Evolutionary conservation across 1,284 basidiomycete species (phyloP).

Genomic region (Sporisorium exsertum): DNA sequence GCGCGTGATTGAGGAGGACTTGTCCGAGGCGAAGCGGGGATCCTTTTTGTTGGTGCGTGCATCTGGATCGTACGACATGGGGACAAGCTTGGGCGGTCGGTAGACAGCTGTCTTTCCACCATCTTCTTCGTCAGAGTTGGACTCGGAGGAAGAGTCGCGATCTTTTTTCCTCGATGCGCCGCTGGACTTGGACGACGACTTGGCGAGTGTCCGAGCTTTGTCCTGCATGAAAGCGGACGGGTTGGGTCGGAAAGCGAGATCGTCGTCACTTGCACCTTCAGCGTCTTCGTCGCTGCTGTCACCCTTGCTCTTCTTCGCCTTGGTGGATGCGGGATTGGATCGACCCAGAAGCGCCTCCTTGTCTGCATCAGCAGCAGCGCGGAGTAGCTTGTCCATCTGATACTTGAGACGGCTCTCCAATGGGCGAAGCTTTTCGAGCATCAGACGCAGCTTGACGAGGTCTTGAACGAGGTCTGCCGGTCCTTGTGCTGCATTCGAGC

Average conservation of each 20-base stretch:
- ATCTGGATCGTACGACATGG: slow-evolving; percentile 85
- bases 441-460: slow-evolving; percentile 57
- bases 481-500: slow-evolving; percentile 6
- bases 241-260: slow-evolving; percentile 92
- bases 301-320: slow-evolving; percentile 52
- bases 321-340: slow-evolving; percentile 12
- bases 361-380: slow-evolving; percentile 54
- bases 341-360: slow-evolving; percentile 39
- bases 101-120: slow-evolving; percentile 75
- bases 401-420: slow-evolving; percentile 89
- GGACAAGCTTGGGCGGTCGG: slow-evolving; percentile 89
- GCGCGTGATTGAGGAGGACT: slow-evolving; percentile 40
- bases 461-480: slow-evolving; percentile 46
- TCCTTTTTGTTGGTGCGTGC: slow-evolving; percentile 72
- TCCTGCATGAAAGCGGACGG: slow-evolving; percentile 71
- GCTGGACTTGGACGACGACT: slow-evolving; percentile 11
- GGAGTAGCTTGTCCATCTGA: slow-evolving; percentile 85
- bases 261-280: slow-evolving; percentile 73
- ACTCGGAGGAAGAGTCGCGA: slow-evolving; percentile 67
- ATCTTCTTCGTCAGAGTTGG: slow-evolving; percentile 21
- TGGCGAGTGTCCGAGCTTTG: slow-evolving; percentile 30
- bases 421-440: slow-evolving; percentile 71
- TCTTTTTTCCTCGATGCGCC: slow-evolving; percentile 62
- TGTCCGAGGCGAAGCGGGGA: slow-evolving; percentile 61
- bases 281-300: slow-evolving; percentile 73